These are phyloP conservation scores for Dryas integrifolia DNA, from an alignment of 331 rosid genomes.

Conservation along the genomic window DNA sequence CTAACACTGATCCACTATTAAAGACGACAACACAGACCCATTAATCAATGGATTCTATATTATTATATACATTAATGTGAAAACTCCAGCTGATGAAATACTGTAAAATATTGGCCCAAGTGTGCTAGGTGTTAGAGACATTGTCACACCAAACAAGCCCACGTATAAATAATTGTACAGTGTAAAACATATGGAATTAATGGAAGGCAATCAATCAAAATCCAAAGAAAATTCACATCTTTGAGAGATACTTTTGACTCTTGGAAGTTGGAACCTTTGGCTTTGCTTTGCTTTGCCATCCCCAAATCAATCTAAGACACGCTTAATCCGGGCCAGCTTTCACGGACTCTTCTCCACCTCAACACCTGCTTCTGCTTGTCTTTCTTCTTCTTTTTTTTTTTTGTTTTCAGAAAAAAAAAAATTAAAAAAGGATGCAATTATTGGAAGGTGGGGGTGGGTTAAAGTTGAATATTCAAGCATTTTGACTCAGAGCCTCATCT, in stretches of 20 bases:
- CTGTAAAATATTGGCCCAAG: not conserved
- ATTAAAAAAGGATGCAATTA: slow-evolving; percentile 22
- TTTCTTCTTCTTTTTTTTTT: not conserved
- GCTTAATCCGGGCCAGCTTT: slow-evolving; percentile 32
- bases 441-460: slow-evolving; percentile 24
- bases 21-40: slow-evolving; percentile 23
- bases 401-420: slow-evolving; percentile 1
- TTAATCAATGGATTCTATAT: not conserved
- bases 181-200: too few relatives aligned
- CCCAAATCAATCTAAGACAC: slow-evolving; percentile 34
- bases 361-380: slow-evolving; percentile 16
- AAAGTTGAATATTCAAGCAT: slow-evolving; percentile 10
- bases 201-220: not conserved
- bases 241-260: slow-evolving; percentile 20
- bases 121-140: slow-evolving; percentile 20
- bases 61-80: too few relatives aligned
- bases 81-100: not conserved
- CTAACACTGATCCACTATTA: slow-evolving; percentile 8
- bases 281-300: not conserved
- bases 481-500: slow-evolving; percentile 31
- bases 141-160: too few relatives aligned
- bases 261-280: slow-evolving; percentile 9
- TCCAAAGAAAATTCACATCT: not conserved
- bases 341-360: slow-evolving; percentile 33
- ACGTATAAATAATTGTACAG: too few relatives aligned